phyloP scores from a whole-genome alignment of 768 basidiomycete genomes.

The Rhizopogon sp. region DNA sequence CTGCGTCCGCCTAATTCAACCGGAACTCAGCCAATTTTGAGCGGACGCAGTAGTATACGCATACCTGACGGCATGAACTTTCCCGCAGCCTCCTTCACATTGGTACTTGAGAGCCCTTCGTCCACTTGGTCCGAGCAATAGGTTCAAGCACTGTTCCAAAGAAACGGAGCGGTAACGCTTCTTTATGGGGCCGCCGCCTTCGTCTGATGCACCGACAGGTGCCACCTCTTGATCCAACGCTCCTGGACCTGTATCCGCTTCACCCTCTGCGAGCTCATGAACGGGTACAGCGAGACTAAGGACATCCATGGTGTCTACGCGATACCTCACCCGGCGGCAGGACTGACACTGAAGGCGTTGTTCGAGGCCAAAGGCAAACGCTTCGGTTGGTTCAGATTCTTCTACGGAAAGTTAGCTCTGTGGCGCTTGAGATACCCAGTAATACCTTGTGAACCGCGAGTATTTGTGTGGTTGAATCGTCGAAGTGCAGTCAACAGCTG shows the following conservation, averaged over 20 bases:
- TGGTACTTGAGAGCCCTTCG: constrained; percentile 72
- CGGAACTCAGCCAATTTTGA: not conserved
- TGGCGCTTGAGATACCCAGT: constrained; percentile 8
- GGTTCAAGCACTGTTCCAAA: constrained; percentile 57
- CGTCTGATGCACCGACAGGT: not conserved
- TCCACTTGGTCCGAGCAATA: constrained; percentile 38
- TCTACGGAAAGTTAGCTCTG: constrained; percentile 13
- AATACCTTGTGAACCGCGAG: constrained; percentile 31
- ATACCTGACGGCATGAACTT: constrained; percentile 49
- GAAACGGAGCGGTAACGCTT: constrained; percentile 56
- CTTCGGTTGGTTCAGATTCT: constrained; percentile 58
- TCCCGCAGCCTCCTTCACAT: constrained; percentile 70
- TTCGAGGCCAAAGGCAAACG: constrained; percentile 80
- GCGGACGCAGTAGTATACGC: not conserved
- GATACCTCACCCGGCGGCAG: constrained; percentile 80
- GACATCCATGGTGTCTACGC: constrained; percentile 68
- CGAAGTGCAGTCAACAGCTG: constrained; percentile 74
- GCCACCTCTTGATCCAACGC: not conserved
- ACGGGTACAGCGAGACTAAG: constrained; percentile 81
- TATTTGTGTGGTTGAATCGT: constrained; percentile 51
- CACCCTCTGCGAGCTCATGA: constrained; percentile 21
- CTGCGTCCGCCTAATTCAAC: constrained; percentile 50
- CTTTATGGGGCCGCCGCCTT: constrained; percentile 33
- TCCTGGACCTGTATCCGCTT: constrained; percentile 10
- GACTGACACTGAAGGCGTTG: constrained; percentile 79